Base-by-base conservation (phyloP, 2,329 filamentous ascomycete species). In the Phyllosticta paracitricarpa region DNA sequence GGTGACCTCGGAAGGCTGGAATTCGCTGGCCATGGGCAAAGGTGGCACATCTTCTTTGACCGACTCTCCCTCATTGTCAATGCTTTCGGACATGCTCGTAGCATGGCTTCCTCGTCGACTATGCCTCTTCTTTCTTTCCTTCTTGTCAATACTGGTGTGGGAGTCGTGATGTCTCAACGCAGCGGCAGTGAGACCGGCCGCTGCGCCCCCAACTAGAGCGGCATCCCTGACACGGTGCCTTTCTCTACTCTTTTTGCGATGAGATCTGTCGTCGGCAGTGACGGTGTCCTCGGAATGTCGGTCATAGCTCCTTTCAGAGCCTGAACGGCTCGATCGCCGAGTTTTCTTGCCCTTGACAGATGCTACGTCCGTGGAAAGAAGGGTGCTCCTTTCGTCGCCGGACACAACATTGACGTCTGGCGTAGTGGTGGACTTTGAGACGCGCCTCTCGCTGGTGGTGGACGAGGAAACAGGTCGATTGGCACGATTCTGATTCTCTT, bases 1-100 rank as follows among this genome's bases (percentile, higher is more conserved):
- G 0, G 93, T 97, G 61, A 97, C 75, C 58, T 97, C 92, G 0
- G 93, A 96, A 52, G 89, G 84, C 65, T 89, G 88, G 62, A 96
- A 84, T 61, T 91, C 89, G 73, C 92, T 96, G 73, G 89, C 87
- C 64, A 96, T 81, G 2, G 93, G 93, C 87, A 97, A 91, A 5
- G 89, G 89, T 6, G 91, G 88, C 14, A 89, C 83, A 56, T 85
- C 65, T 73, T 78, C 63, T 82, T 81, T 68, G 26, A 64, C 62
- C 19, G 77, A 71, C 48, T 82, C 76, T 59, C 84, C 82, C 1
- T 51, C 40, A 10, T 40, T 10, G 4, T 28, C 26, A 2, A 78
- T 66, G 54, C 74, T 84, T 62, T 85, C 83, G 28, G 82, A 74
- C 59, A 82, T 70, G 68, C 80, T 82, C 4, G 72, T 75, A 60